phyloP scores from a whole-genome alignment of 495 filamentous ascomycete genomes.

The Penicillium manginii region DNA sequence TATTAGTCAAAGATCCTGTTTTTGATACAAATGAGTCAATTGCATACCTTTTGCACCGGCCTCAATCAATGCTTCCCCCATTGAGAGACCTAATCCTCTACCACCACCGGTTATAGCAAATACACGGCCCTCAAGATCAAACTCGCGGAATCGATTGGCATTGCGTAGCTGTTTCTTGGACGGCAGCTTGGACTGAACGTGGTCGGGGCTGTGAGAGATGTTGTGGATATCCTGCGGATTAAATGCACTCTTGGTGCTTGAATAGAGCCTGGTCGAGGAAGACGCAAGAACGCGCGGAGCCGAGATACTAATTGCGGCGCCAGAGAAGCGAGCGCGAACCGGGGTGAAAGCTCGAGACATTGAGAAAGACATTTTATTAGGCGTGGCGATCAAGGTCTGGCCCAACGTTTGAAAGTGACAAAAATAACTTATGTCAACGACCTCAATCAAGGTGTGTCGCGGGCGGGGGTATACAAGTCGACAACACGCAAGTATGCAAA shows the following conservation, averaged over 20 bases:
- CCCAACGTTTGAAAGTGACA: background rate
- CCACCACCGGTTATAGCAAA: conserved; percentile 67
- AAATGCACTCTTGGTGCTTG: conserved; percentile 20
- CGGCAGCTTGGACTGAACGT: conserved; percentile 42
- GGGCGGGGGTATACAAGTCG: background rate
- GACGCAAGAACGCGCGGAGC: conserved; percentile 12
- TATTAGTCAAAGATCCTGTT: conserved; percentile 2
- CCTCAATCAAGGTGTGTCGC: too few relatives aligned
- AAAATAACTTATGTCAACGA: background rate
- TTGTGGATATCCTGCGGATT: conserved; percentile 23
- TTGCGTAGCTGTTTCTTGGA: conserved; percentile 24
- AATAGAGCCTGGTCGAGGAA: conserved; percentile 20
- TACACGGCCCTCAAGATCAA: conserved; percentile 60
- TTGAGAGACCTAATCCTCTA: conserved; percentile 63
- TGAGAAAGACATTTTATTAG: conserved; percentile 20
- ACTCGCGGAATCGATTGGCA: conserved; percentile 47
- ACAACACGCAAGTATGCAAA: conserved; percentile 7
- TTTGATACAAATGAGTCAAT: background rate
- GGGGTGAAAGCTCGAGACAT: conserved; percentile 15
- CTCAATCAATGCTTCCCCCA: conserved; percentile 72
- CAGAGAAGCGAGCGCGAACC: conserved; percentile 20
- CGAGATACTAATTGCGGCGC: conserved; percentile 10
- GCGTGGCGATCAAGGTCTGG: background rate
- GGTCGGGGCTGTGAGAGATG: conserved; percentile 26
- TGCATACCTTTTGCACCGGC: conserved; percentile 66